A percentile compares a stretch with the other conserved stretches of the same genome.
phyloP scores from a whole-genome alignment of 2,329 filamentous ascomycete genomes.

The Mycosphaerella arachidis region DNA sequence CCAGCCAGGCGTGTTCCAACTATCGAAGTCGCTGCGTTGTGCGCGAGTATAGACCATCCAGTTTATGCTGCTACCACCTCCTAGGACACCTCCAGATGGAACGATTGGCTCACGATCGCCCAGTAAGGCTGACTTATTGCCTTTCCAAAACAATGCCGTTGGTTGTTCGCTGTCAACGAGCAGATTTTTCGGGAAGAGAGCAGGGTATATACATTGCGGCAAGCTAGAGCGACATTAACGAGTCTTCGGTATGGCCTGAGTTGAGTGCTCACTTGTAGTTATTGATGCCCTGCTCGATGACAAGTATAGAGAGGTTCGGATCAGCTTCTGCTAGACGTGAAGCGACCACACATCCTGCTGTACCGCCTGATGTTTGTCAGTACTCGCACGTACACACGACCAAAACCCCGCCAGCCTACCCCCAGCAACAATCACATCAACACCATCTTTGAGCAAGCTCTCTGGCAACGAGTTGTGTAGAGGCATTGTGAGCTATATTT shows the following conservation, averaged over 20 bases:
- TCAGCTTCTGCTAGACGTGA: constrained; percentile 49
- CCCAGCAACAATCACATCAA: constrained; percentile 51
- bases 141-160: constrained; percentile 50
- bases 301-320: constrained; percentile 48
- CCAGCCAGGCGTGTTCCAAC: constrained; percentile 53
- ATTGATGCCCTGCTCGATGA: constrained; percentile 52
- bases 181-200: constrained; percentile 47
- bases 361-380: constrained; percentile 36
- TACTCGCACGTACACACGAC: not conserved
- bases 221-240: constrained; percentile 21
- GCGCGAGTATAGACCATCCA: constrained; percentile 43
- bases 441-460: constrained; percentile 35
- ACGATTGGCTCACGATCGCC: constrained; percentile 43
- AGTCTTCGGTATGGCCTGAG: not conserved
- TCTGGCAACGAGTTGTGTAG: constrained; percentile 37
- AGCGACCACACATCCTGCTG: constrained; percentile 50
- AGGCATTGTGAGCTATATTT: constrained; percentile 11
- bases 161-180: constrained; percentile 41
- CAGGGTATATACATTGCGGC: constrained; percentile 48
- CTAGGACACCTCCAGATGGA: constrained; percentile 49
- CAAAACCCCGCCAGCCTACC: constrained; percentile 27
- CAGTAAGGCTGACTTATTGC: constrained; percentile 43
- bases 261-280: constrained; percentile 41
- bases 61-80: constrained; percentile 50
- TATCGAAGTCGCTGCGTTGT: constrained; percentile 47